These are phyloP conservation scores for Niveomyces coronatus DNA, from an alignment of 2,329 filamentous ascomycete species.

Conservation along the genomic window DNA sequence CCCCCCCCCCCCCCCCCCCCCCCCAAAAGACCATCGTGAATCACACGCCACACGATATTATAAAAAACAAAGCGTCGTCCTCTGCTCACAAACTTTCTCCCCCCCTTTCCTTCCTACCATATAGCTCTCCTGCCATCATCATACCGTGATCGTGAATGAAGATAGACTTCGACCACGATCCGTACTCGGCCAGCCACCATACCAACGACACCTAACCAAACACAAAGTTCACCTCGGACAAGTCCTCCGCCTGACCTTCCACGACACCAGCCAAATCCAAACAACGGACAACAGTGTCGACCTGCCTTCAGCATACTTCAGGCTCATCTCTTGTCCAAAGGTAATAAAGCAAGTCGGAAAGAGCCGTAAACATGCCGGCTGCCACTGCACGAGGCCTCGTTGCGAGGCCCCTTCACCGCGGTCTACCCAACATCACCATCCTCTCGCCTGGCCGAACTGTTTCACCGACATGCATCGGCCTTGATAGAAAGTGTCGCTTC, in stretches of 20 bases:
- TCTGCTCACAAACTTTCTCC: constrained; percentile 1
- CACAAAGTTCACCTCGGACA: no score
- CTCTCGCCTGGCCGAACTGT: constrained; percentile 5
- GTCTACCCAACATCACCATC: constrained; percentile 6
- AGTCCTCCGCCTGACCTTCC: no score
- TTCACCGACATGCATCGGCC: constrained; percentile 11
- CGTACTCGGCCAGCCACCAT: no score
- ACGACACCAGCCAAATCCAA: no score
- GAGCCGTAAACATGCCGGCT: constrained; percentile 16
- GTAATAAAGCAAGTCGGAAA: constrained; percentile 11
- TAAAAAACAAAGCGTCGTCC: constrained; percentile 9
- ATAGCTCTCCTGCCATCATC: constrained; percentile 8
- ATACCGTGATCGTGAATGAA: constrained; percentile 3
- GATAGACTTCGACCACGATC: no score
- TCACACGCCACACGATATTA: constrained; percentile 9
- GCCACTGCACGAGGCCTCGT: constrained; percentile 15
- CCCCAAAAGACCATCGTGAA: constrained; percentile 7
- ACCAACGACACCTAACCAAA: no score
- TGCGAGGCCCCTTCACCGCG: constrained; percentile 13
- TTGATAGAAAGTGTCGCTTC: constrained; percentile 8
- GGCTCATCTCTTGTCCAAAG: neutral
- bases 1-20: no score
- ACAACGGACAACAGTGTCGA: no score
- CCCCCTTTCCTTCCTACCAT: neutral
- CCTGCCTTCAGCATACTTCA: no score